Percentiles rank a stretch among this genome's conserved stretches.
Evolutionary conservation across 768 basidiomycete genomes (phyloP).

Genomic region (Cyclocybe cylindracea): DNA sequence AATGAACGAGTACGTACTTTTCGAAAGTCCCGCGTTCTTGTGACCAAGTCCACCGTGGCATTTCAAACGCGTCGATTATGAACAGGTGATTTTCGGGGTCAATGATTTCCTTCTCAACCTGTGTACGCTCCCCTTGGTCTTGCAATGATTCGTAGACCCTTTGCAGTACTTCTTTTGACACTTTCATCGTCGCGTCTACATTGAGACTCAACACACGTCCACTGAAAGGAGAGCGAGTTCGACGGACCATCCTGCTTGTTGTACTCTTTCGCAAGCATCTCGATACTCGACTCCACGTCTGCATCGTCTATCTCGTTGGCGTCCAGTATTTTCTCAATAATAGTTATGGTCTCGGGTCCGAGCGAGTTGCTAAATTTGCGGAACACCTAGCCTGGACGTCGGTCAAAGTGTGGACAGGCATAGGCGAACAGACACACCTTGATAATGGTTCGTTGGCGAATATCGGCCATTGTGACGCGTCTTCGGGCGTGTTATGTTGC

Average conservation of each 20-base stretch:
- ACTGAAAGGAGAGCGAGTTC: not conserved
- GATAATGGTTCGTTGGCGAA: slow-evolving; percentile 48
- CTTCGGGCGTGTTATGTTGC: not conserved
- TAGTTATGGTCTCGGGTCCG: slow-evolving; percentile 73
- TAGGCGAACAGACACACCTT: slow-evolving; percentile 32
- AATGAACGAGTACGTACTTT: slow-evolving; percentile 49
- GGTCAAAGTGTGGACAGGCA: not conserved
- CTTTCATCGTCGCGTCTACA: slow-evolving; percentile 81
- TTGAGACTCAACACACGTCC: not conserved
- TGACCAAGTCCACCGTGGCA: slow-evolving; percentile 95
- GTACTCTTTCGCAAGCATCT: slow-evolving; percentile 83
- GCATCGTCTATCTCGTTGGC: slow-evolving; percentile 70
- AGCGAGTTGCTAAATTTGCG: slow-evolving; percentile 88
- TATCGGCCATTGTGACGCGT: slow-evolving; percentile 41
- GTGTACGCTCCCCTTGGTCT: slow-evolving; percentile 54
- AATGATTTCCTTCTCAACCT: slow-evolving; percentile 59
- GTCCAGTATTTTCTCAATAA: slow-evolving; percentile 71
- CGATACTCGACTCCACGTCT: slow-evolving; percentile 73
- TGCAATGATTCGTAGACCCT: slow-evolving; percentile 78
- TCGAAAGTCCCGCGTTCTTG: slow-evolving; percentile 85
- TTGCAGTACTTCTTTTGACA: slow-evolving; percentile 63
- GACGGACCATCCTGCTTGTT: slow-evolving; percentile 82
- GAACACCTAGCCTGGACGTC: slow-evolving; percentile 56
- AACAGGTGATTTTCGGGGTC: slow-evolving; percentile 83
- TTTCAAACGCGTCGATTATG: slow-evolving; percentile 89